phyloP scores from a whole-genome alignment of 2,329 filamentous ascomycete genomes.

The Didymella arachidicola region DNA sequence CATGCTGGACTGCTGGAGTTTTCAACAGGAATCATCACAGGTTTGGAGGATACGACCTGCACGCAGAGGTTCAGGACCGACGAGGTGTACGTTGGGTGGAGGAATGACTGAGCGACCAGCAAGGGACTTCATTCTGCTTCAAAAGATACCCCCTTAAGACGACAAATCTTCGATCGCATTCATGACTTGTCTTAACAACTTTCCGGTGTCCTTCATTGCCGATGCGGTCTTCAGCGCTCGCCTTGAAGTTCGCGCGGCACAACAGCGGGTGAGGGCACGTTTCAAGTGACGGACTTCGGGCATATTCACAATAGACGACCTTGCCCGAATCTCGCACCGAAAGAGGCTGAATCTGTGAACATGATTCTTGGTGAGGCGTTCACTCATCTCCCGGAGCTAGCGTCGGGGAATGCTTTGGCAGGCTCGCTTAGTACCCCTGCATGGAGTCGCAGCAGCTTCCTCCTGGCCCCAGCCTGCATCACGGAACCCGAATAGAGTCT shows the following conservation, averaged over 20 bases:
- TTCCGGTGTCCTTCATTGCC: neutral
- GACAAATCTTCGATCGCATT: neutral
- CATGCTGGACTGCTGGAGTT: conserved; percentile 91
- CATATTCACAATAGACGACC: neutral
- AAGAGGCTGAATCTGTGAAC: neutral
- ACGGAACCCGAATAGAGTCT: neutral
- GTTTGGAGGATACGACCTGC: conserved; percentile 79
- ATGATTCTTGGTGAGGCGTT: conserved; percentile 13
- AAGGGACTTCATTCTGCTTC: conserved; percentile 6
- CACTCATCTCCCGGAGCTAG: conserved; percentile 18
- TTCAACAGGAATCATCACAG: conserved; percentile 78
- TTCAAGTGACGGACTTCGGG: conserved; percentile 20
- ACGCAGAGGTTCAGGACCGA: conserved; percentile 61
- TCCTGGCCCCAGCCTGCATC: neutral
- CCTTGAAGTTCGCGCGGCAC: neutral
- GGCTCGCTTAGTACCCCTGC: conserved; percentile 14
- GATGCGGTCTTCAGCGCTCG: neutral
- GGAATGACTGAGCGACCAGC: conserved; percentile 50
- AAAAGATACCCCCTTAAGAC: conserved; percentile 21
- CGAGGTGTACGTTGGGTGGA: conserved; percentile 60
- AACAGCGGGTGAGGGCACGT: neutral
- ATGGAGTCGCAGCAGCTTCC: conserved; percentile 7
- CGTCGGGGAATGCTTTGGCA: neutral
- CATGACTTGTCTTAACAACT: neutral
- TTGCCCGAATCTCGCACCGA: conserved; percentile 9